Evolutionary conservation across 305 asterid genomes (phyloP).

Genomic region (Fraxinus platypoda): DNA sequence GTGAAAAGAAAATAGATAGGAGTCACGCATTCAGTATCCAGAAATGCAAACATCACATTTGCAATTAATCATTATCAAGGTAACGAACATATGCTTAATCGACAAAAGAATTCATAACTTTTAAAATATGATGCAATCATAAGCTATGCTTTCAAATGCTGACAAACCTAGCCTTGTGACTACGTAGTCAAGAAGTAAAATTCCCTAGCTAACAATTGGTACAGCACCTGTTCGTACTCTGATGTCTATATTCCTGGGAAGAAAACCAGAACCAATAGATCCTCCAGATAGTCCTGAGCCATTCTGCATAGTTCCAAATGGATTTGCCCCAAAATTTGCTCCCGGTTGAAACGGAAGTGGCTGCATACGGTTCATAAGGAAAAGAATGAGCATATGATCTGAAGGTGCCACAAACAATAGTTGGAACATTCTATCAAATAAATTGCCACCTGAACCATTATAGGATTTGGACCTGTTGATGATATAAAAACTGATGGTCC

Average conservation of each 20-base stretch:
- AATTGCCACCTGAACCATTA: conserved; percentile 87
- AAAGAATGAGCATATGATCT: conserved; percentile 19
- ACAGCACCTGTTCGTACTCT: conserved; percentile 85
- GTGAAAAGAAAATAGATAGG: conserved; percentile 7
- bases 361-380: conserved; percentile 38
- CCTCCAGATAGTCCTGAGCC: conserved; percentile 61
- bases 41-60: neutral
- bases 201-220: neutral
- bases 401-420: conserved; percentile 9
- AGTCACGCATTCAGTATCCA: neutral
- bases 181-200: neutral
- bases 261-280: conserved; percentile 54
- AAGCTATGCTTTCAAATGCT: neutral
- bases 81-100: neutral
- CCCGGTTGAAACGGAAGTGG: conserved; percentile 75
- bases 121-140: neutral
- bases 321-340: conserved; percentile 56
- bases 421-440: conserved; percentile 5
- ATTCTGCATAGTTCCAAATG: conserved; percentile 61
- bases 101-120: neutral
- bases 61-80: neutral
- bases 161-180: neutral
- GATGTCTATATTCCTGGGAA: conserved; percentile 76
- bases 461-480: conserved; percentile 78
- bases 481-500: conserved; percentile 91